Evolutionary conservation across 1,284 basidiomycete species (phyloP).

Genomic region (Cystobasidium sp.): DNA sequence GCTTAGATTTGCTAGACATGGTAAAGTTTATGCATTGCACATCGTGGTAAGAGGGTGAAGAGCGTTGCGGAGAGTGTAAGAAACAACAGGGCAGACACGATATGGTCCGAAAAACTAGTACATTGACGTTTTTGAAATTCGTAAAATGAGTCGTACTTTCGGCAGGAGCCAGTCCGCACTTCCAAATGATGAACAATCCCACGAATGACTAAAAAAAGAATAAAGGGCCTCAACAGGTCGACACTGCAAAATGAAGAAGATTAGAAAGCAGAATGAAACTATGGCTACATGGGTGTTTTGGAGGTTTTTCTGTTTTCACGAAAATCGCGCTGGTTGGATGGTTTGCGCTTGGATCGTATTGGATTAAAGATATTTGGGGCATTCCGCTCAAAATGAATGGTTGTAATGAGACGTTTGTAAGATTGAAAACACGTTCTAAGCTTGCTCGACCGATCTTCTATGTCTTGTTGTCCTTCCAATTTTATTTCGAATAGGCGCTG

Average conservation of each 20-base stretch:
- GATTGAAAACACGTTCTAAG: not conserved
- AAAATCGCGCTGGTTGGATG: no score
- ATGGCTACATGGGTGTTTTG: constrained; percentile 1
- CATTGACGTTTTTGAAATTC: no score
- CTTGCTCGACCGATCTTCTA: constrained; percentile 11
- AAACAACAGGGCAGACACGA: no score
- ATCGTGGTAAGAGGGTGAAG: not conserved
- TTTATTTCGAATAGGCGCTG: constrained; percentile 3
- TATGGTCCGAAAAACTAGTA: no score
- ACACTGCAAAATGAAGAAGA: not conserved
- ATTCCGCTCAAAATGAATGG: no score
- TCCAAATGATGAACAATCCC: not conserved
- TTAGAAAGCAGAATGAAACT: not conserved
- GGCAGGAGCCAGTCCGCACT: no score
- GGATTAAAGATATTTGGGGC: not conserved
- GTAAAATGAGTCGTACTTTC: no score
- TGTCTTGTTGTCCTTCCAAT: constrained; percentile 9
- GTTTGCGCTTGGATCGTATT: not conserved
- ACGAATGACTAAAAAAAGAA: not conserved
- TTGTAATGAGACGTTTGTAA: no score
- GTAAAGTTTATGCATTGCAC: not conserved
- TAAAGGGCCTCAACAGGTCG: not conserved
- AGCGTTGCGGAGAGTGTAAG: not conserved
- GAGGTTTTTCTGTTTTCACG: no score
- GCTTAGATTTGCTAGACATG: no score